These are phyloP conservation scores for Aspergillus fijiensis DNA, from an alignment of 2,329 filamentous ascomycete species.

Conservation along the genomic window DNA sequence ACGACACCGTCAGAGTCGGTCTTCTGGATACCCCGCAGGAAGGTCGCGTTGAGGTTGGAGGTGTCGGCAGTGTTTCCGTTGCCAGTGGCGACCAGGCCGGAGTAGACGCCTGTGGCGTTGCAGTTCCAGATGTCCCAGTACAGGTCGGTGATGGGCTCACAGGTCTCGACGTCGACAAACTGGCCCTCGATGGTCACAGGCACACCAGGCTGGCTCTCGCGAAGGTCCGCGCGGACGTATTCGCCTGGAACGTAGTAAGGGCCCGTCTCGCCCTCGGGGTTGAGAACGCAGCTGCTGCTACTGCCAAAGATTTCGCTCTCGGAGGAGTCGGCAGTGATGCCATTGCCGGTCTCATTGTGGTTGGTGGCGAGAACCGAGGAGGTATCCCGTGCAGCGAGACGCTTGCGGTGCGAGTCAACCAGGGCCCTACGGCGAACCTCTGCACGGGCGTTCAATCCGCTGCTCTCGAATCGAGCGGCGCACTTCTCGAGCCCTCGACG, in stretches of 20 bases:
- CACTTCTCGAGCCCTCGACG: conserved; percentile 24
- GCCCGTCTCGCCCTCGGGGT: conserved; percentile 48
- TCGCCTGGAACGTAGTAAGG: conserved; percentile 50
- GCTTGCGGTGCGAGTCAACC: conserved; percentile 20
- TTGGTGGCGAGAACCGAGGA: conserved; percentile 36
- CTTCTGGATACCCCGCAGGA: conserved; percentile 45
- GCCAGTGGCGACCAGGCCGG: conserved; percentile 23
- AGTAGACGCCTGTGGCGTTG: conserved; percentile 33
- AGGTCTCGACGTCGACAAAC: conserved; percentile 41
- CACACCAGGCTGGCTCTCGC: conserved; percentile 36
- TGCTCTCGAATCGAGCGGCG: conserved; percentile 20
- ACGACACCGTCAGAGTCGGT: conserved; percentile 45
- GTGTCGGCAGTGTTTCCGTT: conserved; percentile 29
- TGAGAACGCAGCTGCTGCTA: conserved; percentile 47
- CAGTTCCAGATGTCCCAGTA: conserved; percentile 39
- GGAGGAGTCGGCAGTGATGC: conserved; percentile 22
- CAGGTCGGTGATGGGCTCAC: conserved; percentile 38
- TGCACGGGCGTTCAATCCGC: conserved; percentile 21
- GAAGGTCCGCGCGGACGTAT: conserved; percentile 37
- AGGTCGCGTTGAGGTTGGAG: conserved; percentile 40
- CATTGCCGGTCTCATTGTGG: conserved; percentile 37
- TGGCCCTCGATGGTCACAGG: conserved; percentile 41
- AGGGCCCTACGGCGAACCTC: conserved; percentile 1
- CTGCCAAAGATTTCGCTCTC: conserved; percentile 25
- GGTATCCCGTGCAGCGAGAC: conserved; percentile 32